Base-by-base conservation (phyloP, 2,329 filamentous ascomycete species). In the Huntiella abstrusa region DNA sequence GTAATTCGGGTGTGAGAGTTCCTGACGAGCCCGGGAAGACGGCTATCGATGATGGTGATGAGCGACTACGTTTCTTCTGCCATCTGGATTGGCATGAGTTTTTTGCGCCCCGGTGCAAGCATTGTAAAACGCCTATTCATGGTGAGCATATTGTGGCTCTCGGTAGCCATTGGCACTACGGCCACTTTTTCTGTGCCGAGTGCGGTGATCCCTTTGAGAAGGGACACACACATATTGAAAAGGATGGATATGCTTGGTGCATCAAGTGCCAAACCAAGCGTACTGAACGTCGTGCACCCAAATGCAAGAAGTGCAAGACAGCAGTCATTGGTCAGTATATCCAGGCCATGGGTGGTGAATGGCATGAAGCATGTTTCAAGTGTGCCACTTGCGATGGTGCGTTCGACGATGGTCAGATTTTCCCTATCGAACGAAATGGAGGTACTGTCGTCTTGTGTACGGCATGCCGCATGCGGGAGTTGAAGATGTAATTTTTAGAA, bases 101-200 rank as follows among this genome's bases (percentile, higher is more conserved):
- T 46, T 98, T 84, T 62, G 86, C 83, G 32, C 91, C 91, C 4
- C 77, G 85, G 37, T 98, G 91, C 70, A 91, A 91, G 64, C 86
- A 83, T 60, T 98, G 91, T 72, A 86, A 82, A 60, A 98, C 91
- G 5, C 88, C 91, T 3, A 98, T 98, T 56, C 78, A 96, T 54
- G 87, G 87, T 37, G 87, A 96, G 62, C 85, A 96, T 54, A 79
- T 95, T 32, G 80, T 95, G 11, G 91, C 91, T 1, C 84, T 93
- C 48, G 91, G 91, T 1, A 75, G 80, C n/a, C 86, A 94, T 63
- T 98, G 85, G 83, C 91, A 98, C 60, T 83, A 83, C 45, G 91
- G 91, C 0, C 91, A 98, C 64, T 98, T 98, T 66, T 98, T 98
- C 71, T 98, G 91, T 58, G 91, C 91, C 37, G 86, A 98, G 68